phyloP scores from a whole-genome alignment of 1,284 basidiomycete genomes.

The Mrakiaceae sp. region DNA sequence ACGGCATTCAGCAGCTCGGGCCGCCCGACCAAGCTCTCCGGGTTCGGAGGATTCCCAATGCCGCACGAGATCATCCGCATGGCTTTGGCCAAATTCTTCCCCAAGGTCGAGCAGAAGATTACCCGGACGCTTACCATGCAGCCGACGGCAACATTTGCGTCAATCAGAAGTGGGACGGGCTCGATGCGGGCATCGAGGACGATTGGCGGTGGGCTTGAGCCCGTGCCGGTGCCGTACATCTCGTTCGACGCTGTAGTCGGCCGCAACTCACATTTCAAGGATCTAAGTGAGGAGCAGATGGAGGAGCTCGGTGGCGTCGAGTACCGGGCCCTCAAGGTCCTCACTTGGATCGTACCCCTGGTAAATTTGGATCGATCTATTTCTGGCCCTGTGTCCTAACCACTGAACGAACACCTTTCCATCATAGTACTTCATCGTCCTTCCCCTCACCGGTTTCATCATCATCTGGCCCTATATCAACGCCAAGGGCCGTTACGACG shows the following conservation, averaged over 20 bases:
- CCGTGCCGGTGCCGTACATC: constrained; percentile 59
- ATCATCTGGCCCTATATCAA: constrained; percentile 69
- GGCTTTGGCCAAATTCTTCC: constrained; percentile 47
- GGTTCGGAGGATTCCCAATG: constrained; percentile 83
- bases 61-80: constrained; percentile 49
- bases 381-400: background rate
- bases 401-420: background rate
- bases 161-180: constrained; percentile 29
- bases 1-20: constrained; percentile 26
- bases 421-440: constrained; percentile 56
- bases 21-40: constrained; percentile 34
- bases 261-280: constrained; percentile 75
- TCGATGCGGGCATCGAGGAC: constrained; percentile 18
- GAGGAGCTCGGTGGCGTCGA: constrained; percentile 92
- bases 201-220: constrained; percentile 17
- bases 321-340: constrained; percentile 70
- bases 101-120: constrained; percentile 44
- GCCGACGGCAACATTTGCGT: constrained; percentile 50
- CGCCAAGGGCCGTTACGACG: constrained; percentile 40
- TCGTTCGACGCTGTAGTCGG: constrained; percentile 75
- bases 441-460: constrained; percentile 55
- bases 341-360: constrained; percentile 61
- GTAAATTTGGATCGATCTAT: constrained; percentile 33
- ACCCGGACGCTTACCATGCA: constrained; percentile 61
- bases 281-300: constrained; percentile 67